These are phyloP conservation scores for Yamadazyma sp. DNA, from an alignment of 1,139 yeast species.

Conservation along the genomic window DNA sequence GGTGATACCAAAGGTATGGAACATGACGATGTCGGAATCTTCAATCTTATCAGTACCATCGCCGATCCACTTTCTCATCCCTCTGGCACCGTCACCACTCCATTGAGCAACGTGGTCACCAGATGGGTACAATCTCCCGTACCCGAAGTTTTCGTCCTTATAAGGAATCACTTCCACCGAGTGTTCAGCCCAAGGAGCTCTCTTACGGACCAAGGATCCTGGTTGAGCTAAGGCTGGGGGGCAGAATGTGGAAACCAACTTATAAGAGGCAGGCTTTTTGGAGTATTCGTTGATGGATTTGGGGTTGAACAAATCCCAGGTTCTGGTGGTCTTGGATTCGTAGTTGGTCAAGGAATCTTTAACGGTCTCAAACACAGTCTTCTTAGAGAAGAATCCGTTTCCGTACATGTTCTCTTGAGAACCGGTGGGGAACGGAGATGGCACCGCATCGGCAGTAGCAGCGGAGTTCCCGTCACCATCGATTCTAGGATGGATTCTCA, in stretches of 20 bases:
- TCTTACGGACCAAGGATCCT: constrained; percentile 72
- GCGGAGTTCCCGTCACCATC: constrained; percentile 80
- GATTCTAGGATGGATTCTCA: constrained; percentile 75
- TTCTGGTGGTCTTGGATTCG: constrained; percentile 61
- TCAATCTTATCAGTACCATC: constrained; percentile 63
- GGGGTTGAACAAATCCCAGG: constrained; percentile 82
- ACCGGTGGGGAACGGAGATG: constrained; percentile 62
- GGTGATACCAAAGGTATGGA: constrained; percentile 82
- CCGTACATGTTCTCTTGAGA: constrained; percentile 71
- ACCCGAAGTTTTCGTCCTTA: constrained; percentile 49
- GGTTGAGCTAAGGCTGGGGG: constrained; percentile 72
- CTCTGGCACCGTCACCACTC: constrained; percentile 71
- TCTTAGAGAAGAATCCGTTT: constrained; percentile 66
- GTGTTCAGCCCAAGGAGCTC: constrained; percentile 80
- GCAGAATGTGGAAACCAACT: constrained; percentile 75
- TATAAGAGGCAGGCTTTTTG: constrained; percentile 73
- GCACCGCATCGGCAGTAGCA: constrained; percentile 63
- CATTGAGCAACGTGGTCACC: constrained; percentile 81
- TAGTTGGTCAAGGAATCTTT: constrained; percentile 65
- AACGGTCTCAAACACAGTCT: constrained; percentile 65
- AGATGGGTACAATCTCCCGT: constrained; percentile 71
- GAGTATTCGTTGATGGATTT: constrained; percentile 64
- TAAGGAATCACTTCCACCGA: constrained; percentile 71
- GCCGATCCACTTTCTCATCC: constrained; percentile 74
- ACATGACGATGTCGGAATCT: constrained; percentile 67